A percentile compares a stretch with the other conserved stretches of the same genome.
These are phyloP conservation scores for Colletotrichum camelliae DNA, from an alignment of 2,329 filamentous ascomycete species.

Conservation along the genomic window DNA sequence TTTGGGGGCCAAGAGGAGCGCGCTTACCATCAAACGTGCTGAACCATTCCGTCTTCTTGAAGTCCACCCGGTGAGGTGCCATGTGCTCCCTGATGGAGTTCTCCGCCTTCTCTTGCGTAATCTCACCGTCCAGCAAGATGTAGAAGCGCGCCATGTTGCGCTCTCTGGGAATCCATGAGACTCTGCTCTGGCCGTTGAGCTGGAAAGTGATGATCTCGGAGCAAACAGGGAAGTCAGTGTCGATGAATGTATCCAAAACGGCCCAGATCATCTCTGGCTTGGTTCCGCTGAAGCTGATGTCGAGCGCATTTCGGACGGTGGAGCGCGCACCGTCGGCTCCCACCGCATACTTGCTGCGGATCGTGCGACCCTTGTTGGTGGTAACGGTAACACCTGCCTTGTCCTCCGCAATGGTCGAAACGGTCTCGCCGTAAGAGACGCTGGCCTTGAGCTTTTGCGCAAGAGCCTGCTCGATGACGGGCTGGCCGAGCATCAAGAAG, in stretches of 20 bases:
- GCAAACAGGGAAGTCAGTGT: conserved; percentile 52
- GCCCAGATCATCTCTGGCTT: conserved; percentile 57
- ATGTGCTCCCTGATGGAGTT: conserved; percentile 49
- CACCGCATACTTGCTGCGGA: conserved; percentile 47
- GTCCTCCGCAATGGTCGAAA: conserved; percentile 33
- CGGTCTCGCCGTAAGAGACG: conserved; percentile 43
- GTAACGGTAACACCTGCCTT: conserved; percentile 26
- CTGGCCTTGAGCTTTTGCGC: conserved; percentile 33
- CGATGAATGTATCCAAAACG: conserved; percentile 52
- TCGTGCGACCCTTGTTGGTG: conserved; percentile 34
- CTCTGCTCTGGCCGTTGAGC: conserved; percentile 47
- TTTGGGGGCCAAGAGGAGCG: background rate
- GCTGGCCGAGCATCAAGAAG: conserved; percentile 56
- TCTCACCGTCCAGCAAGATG: conserved; percentile 49
- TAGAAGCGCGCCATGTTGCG: conserved; percentile 53
- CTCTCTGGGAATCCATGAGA: conserved; percentile 55
- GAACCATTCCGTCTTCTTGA: conserved; percentile 52
- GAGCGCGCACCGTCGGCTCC: conserved; percentile 60
- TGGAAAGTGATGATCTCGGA: conserved; percentile 54
- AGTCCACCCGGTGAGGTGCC: conserved; percentile 46
- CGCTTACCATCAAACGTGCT: conserved; percentile 51
- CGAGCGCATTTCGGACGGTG: conserved; percentile 44
- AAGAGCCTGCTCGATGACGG: conserved; percentile 47
- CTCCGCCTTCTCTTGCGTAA: conserved; percentile 43
- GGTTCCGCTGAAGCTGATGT: conserved; percentile 47